Evolutionary conservation across 2,329 filamentous ascomycete genomes (phyloP), one percentile per base, ranked within the genome.

Genomic region (Fusarium sp.): DNA sequence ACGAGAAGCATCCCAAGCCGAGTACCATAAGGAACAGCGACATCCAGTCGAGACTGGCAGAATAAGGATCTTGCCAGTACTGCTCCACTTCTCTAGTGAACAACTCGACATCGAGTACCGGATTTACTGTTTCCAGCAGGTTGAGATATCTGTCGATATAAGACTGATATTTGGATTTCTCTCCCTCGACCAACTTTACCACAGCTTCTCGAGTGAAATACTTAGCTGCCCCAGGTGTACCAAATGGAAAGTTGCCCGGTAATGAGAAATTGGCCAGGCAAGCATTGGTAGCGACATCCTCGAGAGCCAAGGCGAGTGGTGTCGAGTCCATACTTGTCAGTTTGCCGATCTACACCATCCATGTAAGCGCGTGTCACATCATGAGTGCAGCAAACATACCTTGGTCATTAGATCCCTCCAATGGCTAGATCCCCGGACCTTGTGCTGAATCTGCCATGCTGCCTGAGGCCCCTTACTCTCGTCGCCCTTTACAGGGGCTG

Each of bases 231-330:
- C 79, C 80, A 6, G 80, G 81, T 1, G 81, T 83, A 8, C 82
- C 81, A 70, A 83, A 83, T n/a, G 82, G 82, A 52, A 82, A 83
- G 70, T 83, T 83, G 9, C 80, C 80, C 0, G 81, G 81, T 6
- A 83, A 70, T 13, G 78, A 79, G 58, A 83, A 82, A 69, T 80
- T 82, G 58, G 81, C 78, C 31, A 83, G 73, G 40, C 81, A 83
- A 4, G 80, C 81, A 63, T 82, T 82, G 16, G 80, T 82, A 24
- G 79, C 81, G 5, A 82, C 77, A 24, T 79, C 76, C 50, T 82
- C 77, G 14, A 82, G 77, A 13, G 80, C 79, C 11, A 72, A 64
- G 24, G 77, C 74, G 1, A 82, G 75, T 4, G 77, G 69, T n/a
- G 77, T 71, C 29, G 80, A 75, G 35, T 79, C 74, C 20, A 74